Conservation (phyloP, 2,329 filamentous ascomycete genomes). For the Apiospora phragmitis region DNA sequence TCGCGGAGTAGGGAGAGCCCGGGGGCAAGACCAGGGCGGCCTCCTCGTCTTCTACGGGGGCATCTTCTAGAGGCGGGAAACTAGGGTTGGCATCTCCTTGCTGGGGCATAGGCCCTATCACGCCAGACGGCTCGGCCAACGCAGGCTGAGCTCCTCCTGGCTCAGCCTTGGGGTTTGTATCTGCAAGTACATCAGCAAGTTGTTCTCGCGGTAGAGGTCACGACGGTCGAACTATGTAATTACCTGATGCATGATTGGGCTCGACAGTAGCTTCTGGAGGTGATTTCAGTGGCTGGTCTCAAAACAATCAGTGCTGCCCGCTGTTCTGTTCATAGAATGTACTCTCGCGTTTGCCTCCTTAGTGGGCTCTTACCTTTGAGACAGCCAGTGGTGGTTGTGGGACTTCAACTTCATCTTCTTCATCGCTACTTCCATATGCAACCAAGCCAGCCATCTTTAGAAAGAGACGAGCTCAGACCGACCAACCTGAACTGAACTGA, state of each 20-base stretch:
- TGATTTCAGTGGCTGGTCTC: slow-evolving; percentile 32
- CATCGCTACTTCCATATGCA: slow-evolving; percentile 34
- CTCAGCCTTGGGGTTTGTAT: slow-evolving; percentile 10
- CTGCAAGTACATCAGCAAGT: neutral
- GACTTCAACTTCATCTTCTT: slow-evolving; percentile 29
- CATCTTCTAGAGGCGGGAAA: slow-evolving; percentile 33
- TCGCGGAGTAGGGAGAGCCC: slow-evolving; percentile 68
- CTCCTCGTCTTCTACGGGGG: slow-evolving; percentile 26
- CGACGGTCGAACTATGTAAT: neutral
- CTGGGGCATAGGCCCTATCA: slow-evolving; percentile 31
- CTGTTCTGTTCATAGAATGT: slow-evolving; percentile 20
- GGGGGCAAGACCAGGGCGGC: slow-evolving; percentile 31
- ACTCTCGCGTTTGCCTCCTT: slow-evolving; percentile 16
- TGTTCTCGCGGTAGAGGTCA: neutral
- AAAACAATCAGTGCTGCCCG: slow-evolving; percentile 33
- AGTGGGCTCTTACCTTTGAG: slow-evolving; percentile 29
- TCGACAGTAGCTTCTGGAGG: slow-evolving; percentile 21
- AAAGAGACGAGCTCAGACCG: neutral
- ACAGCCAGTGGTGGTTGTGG: slow-evolving; percentile 18
- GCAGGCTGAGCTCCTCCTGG: slow-evolving; percentile 8
- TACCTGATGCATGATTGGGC: slow-evolving; percentile 22
- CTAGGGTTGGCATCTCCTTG: slow-evolving; percentile 24
- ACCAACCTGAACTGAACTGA: neutral
- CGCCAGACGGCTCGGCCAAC: slow-evolving; percentile 16
- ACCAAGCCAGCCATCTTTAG: slow-evolving; percentile 26